A percentile compares a stretch with the other conserved stretches of the same genome.
Conservation (phyloP, 352 stramenopile species). For the Globisporangium perplexum region DNA sequence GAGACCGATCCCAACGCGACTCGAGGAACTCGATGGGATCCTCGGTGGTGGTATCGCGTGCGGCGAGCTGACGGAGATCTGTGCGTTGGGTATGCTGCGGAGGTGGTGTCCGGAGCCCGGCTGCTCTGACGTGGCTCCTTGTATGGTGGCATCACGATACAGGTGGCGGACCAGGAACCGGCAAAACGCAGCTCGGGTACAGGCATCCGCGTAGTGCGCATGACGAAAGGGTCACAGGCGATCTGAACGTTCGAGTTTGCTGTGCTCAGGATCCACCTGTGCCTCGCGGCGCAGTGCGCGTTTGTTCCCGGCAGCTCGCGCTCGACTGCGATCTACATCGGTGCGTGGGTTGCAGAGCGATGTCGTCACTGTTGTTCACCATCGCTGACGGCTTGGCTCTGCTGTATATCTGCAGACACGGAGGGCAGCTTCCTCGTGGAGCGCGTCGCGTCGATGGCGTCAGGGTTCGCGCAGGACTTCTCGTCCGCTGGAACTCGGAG, state of each 20-base stretch:
- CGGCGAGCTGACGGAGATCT: slow-evolving; percentile 78
- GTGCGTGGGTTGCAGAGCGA: slow-evolving; percentile 16
- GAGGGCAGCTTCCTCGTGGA: slow-evolving; percentile 92
- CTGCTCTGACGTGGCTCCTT: background rate
- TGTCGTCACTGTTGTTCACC: background rate
- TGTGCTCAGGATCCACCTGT: slow-evolving; percentile 51
- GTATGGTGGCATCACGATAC: slow-evolving; percentile 4
- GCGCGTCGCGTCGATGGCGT: slow-evolving; percentile 80
- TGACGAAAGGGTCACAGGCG: background rate
- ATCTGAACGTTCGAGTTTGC: background rate
- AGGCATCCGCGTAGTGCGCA: background rate
- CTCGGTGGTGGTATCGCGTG: slow-evolving; percentile 59
- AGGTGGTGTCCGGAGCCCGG: background rate
- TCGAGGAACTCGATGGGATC: slow-evolving; percentile 45
- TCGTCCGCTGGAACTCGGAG: slow-evolving; percentile 16
- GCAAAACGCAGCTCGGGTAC: slow-evolving; percentile 77
- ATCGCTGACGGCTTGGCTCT: background rate
- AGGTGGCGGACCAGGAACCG: slow-evolving; percentile 62
- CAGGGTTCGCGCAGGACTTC: slow-evolving; percentile 74
- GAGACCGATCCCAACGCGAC: slow-evolving; percentile 31
- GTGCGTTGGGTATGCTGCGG: slow-evolving; percentile 20
- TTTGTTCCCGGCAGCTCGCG: slow-evolving; percentile 12
- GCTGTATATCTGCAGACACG: slow-evolving; percentile 43
- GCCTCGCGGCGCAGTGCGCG: slow-evolving; percentile 48
- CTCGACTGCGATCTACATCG: slow-evolving; percentile 50